Evolutionary conservation across 768 basidiomycete species (phyloP), one percentile per base, ranked within the genome.

Genomic region (Rhizopogon vinicolor): DNA sequence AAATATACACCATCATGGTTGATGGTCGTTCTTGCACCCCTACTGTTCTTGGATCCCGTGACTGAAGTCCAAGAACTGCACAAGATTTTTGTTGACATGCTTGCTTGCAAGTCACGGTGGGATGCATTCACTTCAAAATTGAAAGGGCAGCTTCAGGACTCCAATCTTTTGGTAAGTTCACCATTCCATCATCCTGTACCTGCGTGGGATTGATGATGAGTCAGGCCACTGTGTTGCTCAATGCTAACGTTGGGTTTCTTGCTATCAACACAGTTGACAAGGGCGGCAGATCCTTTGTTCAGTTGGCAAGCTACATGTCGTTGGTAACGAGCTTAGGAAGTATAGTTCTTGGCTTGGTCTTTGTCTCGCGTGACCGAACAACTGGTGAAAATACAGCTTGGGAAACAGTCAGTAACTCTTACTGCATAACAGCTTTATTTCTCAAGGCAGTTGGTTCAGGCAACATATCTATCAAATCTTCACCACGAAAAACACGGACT

Each of bases 181-280:
- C 13, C 6, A 29, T 16, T 48, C 4, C 14, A 54, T 33, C 13
- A 4, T 31, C 18, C 7, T 51, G 3, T 13, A 40, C 51, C 19
- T 55, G 13, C 16, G 22, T 48, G 25, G 2, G 28, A 57, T 40
- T 13, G 18, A 31, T 41, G 13, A 37, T 22, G 16, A 25, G 35
- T 3, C 44, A 85, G 83, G 77, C 76, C 1, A 82, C 81, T 1
- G 82, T 86, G 2, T 68, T 86, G 16, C 62, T 86, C 19, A 80
- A 78, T 39, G 81, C 79, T 12, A 84, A 85, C 48, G 80, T 87
- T 0, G 78, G 75, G 0, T 84, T 86, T 59, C 68, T 87, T n/a
- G 78, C 82, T 1, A 83, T 86, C 37, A 70, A 74, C 31, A 70
- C 73, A 19, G 72, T 77, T 13, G 75, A 57, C 39, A n/a, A 60